Base-by-base conservation (phyloP, 176 grass and related monocot genomes). In the Hordeum marinum region DNA sequence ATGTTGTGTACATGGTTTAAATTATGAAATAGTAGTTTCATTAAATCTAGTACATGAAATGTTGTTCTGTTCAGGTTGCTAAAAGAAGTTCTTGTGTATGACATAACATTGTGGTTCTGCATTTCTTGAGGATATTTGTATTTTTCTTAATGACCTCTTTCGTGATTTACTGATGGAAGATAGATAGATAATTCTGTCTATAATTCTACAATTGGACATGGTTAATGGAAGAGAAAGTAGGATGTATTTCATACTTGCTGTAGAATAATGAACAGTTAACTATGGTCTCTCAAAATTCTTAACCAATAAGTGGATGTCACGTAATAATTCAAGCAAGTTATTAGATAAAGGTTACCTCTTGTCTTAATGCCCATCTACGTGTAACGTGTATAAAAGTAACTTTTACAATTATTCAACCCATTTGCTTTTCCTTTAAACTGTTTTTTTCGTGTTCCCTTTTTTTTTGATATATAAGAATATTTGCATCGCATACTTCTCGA, bases 1-100 rank as follows among this genome's bases (percentile, higher is more conserved):
- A 37, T 63, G 52, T 11, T 50, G 77, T 83, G 86, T 88, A 78
- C 39, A 78, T 88, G 64, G 27, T 78, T 79, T 63, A 83, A 81
- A 65, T 15, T 75, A 57, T 75, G 57, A 65, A 87, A 81, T 29
- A 29, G 29, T 29, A 29, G 29, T 43, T 63, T 62, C 36, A 18
- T 37, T 20, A 42, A 71, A 11, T 24, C 40, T 29, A 58, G n/a
- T 23, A 1, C 20, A 21, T 57, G 29, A 58, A 58, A 62, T 78
- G 17, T 34, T 79, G 57, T 52, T 21, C 0, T 0, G 12, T 84
- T 78, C 37, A 84, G 77, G 64, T 79, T 42, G 6, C 66, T 64
- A 15, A 55, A 34, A 41, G 24, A 23, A n/a, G 8, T 24, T 73
- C 41, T 43, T 66, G 59, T 31, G 37, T 79, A 43, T 83, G 20